These are phyloP conservation scores for Cicer chorassanicum DNA, from an alignment of 306 rosid genomes.

Conservation along the genomic window DNA sequence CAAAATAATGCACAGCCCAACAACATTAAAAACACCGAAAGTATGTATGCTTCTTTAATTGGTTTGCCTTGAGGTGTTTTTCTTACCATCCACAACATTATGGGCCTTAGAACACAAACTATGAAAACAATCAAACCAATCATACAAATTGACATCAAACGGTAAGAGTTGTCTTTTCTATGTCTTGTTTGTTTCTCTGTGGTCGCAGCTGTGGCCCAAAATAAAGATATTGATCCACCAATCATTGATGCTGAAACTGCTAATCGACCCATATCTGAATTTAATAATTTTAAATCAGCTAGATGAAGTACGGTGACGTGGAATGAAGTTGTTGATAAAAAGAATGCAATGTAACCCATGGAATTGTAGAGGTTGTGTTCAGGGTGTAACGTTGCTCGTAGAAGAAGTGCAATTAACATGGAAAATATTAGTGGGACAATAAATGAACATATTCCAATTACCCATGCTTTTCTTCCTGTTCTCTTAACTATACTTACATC, in stretches of 20 bases:
- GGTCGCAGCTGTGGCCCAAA: accelerated
- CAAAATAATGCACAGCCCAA: slow-evolving; percentile 44
- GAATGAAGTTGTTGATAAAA: slow-evolving; percentile 55
- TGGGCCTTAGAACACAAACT: slow-evolving; percentile 43
- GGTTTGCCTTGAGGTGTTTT: slow-evolving; percentile 43
- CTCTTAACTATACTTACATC: slow-evolving; percentile 37
- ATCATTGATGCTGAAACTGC: slow-evolving; percentile 58
- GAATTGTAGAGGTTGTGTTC: slow-evolving; percentile 20
- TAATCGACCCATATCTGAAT: slow-evolving; percentile 67
- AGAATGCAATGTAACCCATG: slow-evolving; percentile 4
- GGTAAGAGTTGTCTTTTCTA: background rate
- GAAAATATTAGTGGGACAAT: slow-evolving; percentile 25
- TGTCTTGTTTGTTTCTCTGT: background rate
- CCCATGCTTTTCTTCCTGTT: slow-evolving; percentile 55
- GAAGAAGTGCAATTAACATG: background rate
- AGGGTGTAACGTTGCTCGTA: slow-evolving; percentile 1
- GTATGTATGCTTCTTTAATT: slow-evolving; percentile 43
- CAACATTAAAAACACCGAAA: slow-evolving; percentile 51
- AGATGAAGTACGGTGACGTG: slow-evolving; percentile 51
- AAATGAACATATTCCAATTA: slow-evolving; percentile 48
- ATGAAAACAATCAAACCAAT: slow-evolving; percentile 35
- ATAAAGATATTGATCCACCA: slow-evolving; percentile 45
- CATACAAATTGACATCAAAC: background rate
- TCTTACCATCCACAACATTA: slow-evolving; percentile 54
- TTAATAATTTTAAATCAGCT: slow-evolving; percentile 61